Evolutionary conservation across 2,329 filamentous ascomycete species (phyloP).

Genomic region (Colletotrichum sojae): DNA sequence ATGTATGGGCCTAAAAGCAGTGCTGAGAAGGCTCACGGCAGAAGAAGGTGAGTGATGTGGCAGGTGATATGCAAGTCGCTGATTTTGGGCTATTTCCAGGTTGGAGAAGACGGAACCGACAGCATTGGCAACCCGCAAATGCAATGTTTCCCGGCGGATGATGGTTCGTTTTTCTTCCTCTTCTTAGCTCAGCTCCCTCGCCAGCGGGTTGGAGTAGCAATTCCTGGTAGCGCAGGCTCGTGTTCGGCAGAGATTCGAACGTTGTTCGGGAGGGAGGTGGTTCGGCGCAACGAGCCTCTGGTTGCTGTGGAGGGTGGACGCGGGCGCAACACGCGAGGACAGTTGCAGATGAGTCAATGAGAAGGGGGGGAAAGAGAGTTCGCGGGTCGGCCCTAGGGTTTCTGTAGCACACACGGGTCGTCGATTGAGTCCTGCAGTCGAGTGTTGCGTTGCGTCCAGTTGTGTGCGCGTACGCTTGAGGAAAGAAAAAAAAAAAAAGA

Average conservation of each 20-base stretch:
- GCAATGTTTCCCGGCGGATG: slow-evolving; percentile 34
- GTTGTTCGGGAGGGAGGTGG: slow-evolving; percentile 28
- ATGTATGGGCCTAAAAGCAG: slow-evolving; percentile 53
- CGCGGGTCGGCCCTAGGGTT: not conserved
- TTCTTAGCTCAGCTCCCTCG: slow-evolving; percentile 15
- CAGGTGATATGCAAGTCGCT: slow-evolving; percentile 62
- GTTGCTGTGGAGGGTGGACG: slow-evolving; percentile 18
- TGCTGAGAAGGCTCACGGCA: slow-evolving; percentile 58
- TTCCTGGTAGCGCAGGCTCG: slow-evolving; percentile 24
- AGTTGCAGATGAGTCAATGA: slow-evolving; percentile 38
- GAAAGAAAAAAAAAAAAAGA: not conserved
- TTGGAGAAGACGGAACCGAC: slow-evolving; percentile 46
- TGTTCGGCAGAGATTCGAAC: slow-evolving; percentile 31
- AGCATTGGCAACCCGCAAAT: slow-evolving; percentile 38
- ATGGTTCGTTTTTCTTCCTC: slow-evolving; percentile 30
- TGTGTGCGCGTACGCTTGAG: slow-evolving; percentile 1
- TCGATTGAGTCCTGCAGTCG: slow-evolving; percentile 6
- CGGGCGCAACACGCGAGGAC: slow-evolving; percentile 36
- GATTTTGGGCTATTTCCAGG: slow-evolving; percentile 55
- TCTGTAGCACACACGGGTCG: slow-evolving; percentile 20
- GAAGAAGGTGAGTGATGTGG: slow-evolving; percentile 58
- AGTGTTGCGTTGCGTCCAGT: not conserved
- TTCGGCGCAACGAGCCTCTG: slow-evolving; percentile 36
- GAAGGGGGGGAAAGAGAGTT: not conserved
- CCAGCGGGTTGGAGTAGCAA: slow-evolving; percentile 21